Evolutionary conservation across 2,329 filamentous ascomycete genomes (phyloP).

Genomic region (Xenoacremonium recifei): DNA sequence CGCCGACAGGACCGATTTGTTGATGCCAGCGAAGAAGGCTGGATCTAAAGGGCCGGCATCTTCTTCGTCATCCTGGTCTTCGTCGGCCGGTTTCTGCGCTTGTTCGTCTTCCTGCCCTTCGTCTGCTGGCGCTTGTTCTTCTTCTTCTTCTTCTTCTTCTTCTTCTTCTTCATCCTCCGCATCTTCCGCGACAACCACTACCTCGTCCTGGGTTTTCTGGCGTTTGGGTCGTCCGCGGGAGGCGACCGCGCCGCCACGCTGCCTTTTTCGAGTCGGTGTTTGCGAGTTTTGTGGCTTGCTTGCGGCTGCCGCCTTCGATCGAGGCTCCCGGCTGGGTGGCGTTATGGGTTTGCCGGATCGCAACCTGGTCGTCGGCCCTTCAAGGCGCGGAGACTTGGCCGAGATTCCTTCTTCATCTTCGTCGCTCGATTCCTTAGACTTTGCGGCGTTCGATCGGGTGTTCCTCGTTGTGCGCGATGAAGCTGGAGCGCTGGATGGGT

Average conservation of each 20-base stretch:
- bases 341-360: too few relatives aligned
- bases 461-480: too few relatives aligned
- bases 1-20: conserved; percentile 6
- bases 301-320: too few relatives aligned
- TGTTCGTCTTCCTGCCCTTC: neutral
- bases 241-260: too few relatives aligned
- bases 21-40: conserved; percentile 14
- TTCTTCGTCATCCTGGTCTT: conserved; percentile 8
- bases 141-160: neutral
- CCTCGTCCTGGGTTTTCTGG: too few relatives aligned
- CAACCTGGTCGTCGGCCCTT: too few relatives aligned
- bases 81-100: neutral
- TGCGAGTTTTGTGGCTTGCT: too few relatives aligned
- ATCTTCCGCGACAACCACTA: neutral
- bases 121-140: too few relatives aligned
- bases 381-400: conserved; percentile 3
- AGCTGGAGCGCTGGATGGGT: too few relatives aligned
- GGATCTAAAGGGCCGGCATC: conserved; percentile 2
- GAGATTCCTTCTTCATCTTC: conserved; percentile 1
- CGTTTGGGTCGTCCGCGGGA: too few relatives aligned
- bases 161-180: neutral
- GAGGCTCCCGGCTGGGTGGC: too few relatives aligned
- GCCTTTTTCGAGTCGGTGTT: too few relatives aligned
- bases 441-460: neutral
- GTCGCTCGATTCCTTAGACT: conserved; percentile 4